A percentile compares a stretch with the other conserved stretches of the same genome.
phyloP scores from a whole-genome alignment of 371 early-diverging fungal genomes.

The Gilbertella persicaria region DNA sequence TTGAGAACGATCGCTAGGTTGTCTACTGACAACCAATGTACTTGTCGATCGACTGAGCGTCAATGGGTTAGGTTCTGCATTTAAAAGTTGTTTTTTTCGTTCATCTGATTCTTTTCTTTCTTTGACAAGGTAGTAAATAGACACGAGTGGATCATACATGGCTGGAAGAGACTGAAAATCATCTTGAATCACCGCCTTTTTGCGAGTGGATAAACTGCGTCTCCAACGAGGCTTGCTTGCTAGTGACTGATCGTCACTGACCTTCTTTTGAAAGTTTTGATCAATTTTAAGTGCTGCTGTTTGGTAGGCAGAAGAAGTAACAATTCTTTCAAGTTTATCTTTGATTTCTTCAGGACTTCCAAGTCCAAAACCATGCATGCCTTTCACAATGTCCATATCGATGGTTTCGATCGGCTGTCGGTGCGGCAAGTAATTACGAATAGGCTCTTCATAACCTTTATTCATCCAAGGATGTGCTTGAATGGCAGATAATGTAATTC shows the following conservation, averaged over 20 bases:
- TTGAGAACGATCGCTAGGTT: neutral
- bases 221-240: conserved; percentile 22
- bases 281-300: conserved; percentile 39
- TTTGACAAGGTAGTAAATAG: conserved; percentile 85
- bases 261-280: conserved; percentile 25
- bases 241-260: conserved; percentile 19
- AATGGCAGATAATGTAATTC: conserved; percentile 63
- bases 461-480: conserved; percentile 73
- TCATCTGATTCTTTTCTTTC: conserved; percentile 59
- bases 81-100: conserved; percentile 25
- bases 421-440: conserved; percentile 40
- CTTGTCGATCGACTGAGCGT: conserved; percentile 21
- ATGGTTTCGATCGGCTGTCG: conserved; percentile 34
- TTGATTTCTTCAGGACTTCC: conserved; percentile 36
- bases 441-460: conserved; percentile 53
- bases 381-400: conserved; percentile 40
- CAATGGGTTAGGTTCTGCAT: conserved; percentile 3
- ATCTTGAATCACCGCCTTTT: conserved; percentile 19
- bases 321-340: conserved; percentile 27
- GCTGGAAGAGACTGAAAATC: conserved; percentile 47
- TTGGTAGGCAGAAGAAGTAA: conserved; percentile 34
- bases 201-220: conserved; percentile 14
- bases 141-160: conserved; percentile 71
- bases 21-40: conserved; percentile 5
- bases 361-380: conserved; percentile 52